Evolutionary conservation across 169 alveolate genomes (phyloP).

Genomic region (Nephromyces sp.): DNA sequence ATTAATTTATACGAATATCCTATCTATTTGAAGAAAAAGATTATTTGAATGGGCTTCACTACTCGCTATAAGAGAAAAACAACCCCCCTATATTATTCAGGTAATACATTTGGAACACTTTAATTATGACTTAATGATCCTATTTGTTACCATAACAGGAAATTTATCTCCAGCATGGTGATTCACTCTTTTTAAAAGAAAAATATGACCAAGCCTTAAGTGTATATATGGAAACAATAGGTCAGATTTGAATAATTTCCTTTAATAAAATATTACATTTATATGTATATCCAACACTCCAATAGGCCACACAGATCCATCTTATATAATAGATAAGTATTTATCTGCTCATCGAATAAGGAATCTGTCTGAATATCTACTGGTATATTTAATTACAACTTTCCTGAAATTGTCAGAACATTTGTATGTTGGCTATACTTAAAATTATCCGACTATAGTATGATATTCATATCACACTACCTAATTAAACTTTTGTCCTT

Average conservation of each 20-base stretch:
- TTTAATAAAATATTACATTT: background rate
- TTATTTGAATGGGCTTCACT: conserved; percentile 39
- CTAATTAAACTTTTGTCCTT: too few relatives aligned
- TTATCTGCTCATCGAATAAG: conserved; percentile 27
- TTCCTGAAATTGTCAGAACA: too few relatives aligned
- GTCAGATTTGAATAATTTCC: conserved; percentile 7
- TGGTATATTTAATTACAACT: too few relatives aligned
- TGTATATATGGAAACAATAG: conserved; percentile 32
- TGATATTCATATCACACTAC: too few relatives aligned
- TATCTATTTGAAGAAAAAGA: conserved; percentile 17
- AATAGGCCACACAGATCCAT: conserved; percentile 29
- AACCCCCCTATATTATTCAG: conserved; percentile 30
- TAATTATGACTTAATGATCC: too few relatives aligned
- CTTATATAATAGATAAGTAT: conserved; percentile 29
- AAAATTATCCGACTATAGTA: too few relatives aligned
- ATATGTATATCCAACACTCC: background rate
- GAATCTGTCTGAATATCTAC: conserved; percentile 23
- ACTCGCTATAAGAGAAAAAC: conserved; percentile 22
- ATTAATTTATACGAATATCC: background rate
- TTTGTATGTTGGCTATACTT: too few relatives aligned
- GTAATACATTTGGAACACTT: too few relatives aligned
- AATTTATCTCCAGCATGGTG: conserved; percentile 33
- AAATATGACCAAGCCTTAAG: conserved; percentile 26
- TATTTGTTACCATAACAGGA: too few relatives aligned
- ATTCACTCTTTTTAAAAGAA: conserved; percentile 31